These are phyloP conservation scores for Vaccinium myrtillus DNA, from an alignment of 148 eudicot species.

Conservation along the genomic window DNA sequence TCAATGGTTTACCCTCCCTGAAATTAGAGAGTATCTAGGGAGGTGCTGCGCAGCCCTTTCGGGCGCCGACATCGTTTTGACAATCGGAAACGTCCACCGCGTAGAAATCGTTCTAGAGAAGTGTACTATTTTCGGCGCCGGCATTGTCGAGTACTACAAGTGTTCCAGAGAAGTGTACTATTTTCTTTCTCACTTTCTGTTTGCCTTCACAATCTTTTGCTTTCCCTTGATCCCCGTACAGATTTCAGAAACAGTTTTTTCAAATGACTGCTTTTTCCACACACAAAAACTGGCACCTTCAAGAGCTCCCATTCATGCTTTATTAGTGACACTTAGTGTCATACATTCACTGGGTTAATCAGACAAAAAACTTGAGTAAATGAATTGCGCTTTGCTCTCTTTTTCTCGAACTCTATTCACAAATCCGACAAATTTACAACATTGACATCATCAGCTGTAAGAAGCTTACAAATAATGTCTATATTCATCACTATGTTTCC, in stretches of 20 bases:
- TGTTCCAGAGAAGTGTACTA: too few relatives aligned
- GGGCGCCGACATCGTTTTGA: too few relatives aligned
- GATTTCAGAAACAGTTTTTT: background rate
- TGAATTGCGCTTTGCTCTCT: background rate
- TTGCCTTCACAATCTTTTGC: background rate
- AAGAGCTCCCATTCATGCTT: background rate
- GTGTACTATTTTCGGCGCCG: too few relatives aligned
- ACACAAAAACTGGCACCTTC: background rate
- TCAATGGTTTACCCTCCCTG: too few relatives aligned
- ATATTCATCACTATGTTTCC: background rate
- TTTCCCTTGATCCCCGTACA: background rate
- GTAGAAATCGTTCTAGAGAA: too few relatives aligned
- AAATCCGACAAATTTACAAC: slow-evolving; percentile 20
- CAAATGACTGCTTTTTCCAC: background rate
- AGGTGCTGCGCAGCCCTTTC: too few relatives aligned
- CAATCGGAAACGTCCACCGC: too few relatives aligned
- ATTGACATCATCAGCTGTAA: slow-evolving; percentile 1
- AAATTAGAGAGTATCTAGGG: too few relatives aligned
- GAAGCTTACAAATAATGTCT: slow-evolving; percentile 19
- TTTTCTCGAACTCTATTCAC: slow-evolving; percentile 22
- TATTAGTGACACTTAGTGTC: background rate
- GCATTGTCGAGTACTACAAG: too few relatives aligned
- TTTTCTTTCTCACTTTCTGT: too few relatives aligned
- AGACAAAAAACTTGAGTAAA: too few relatives aligned
- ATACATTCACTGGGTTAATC: too few relatives aligned